These are phyloP conservation scores for Mycena polygramma DNA, from an alignment of 768 basidiomycete genomes.

Conservation along the genomic window DNA sequence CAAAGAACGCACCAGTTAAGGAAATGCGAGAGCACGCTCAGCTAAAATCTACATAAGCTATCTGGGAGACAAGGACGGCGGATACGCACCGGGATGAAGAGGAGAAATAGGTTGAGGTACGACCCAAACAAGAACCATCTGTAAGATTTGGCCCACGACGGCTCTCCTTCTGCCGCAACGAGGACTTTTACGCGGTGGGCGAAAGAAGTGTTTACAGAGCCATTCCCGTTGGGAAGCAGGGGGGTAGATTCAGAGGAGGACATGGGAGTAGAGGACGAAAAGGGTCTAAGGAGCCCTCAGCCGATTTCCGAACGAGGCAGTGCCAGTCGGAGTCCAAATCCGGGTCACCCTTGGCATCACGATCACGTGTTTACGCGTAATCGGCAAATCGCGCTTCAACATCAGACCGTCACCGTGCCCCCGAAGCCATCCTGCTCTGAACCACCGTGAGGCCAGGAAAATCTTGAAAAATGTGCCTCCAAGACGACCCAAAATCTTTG, in stretches of 20 bases:
- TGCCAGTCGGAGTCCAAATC: too few species aligned
- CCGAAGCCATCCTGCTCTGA: background rate
- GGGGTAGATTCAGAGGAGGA: constrained; percentile 59
- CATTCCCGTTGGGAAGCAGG: constrained; percentile 59
- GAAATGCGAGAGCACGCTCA: constrained; percentile 62
- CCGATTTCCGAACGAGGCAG: background rate
- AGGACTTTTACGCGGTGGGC: constrained; percentile 52
- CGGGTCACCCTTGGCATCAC: constrained; percentile 5
- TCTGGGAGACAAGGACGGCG: too few species aligned
- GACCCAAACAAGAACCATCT: constrained; percentile 72
- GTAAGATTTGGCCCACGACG: constrained; percentile 70
- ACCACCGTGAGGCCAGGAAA: too few species aligned
- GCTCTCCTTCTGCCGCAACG: constrained; percentile 73
- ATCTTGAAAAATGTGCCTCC: too few species aligned
- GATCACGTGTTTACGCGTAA: background rate
- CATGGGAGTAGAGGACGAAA: constrained; percentile 48
- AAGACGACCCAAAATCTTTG: too few species aligned
- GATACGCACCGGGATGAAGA: constrained; percentile 83
- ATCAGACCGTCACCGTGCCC: too few species aligned
- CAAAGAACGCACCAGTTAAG: constrained; percentile 44
- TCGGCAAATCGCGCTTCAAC: background rate
- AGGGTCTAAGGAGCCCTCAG: background rate
- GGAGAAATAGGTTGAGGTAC: constrained; percentile 82
- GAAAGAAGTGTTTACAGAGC: constrained; percentile 42
- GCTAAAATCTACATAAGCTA: too few species aligned